Percentiles rank a stretch among this genome's conserved stretches.
phyloP scores from a whole-genome alignment of 495 filamentous ascomycete species.

The Penicilliopsis zonata region DNA sequence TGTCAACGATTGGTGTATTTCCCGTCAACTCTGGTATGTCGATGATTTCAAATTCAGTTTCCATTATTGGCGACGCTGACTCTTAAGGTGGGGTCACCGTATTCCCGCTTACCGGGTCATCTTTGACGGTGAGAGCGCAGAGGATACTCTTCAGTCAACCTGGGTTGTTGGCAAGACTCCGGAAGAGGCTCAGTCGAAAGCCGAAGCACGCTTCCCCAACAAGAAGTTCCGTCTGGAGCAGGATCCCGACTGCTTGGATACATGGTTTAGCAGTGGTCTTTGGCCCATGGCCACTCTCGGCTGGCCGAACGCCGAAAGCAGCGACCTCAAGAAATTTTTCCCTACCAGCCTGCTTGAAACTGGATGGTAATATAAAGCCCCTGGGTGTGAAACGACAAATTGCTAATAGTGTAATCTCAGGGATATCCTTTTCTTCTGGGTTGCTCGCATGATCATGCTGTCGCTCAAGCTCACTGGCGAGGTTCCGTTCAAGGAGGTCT shows the following conservation, averaged over 20 bases:
- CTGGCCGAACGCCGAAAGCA: slow-evolving; percentile 62
- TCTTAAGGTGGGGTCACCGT: slow-evolving; percentile 82
- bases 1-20: slow-evolving; percentile 75
- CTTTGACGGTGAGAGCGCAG: slow-evolving; percentile 48
- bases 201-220: slow-evolving; percentile 51
- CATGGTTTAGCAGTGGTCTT: slow-evolving; percentile 71
- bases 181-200: slow-evolving; percentile 52
- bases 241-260: slow-evolving; percentile 69
- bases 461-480: slow-evolving; percentile 64
- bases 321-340: slow-evolving; percentile 56
- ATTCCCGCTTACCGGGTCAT: slow-evolving; percentile 62
- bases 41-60: too few relatives aligned
- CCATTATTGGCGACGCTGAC: too few relatives aligned
- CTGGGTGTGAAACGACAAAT: too few relatives aligned
- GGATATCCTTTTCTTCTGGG: slow-evolving; percentile 85
- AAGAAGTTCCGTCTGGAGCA: slow-evolving; percentile 55
- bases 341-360: slow-evolving; percentile 68
- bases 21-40: slow-evolving; percentile 74
- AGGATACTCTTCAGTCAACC: slow-evolving; percentile 39
- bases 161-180: slow-evolving; percentile 62
- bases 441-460: slow-evolving; percentile 75
- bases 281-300: slow-evolving; percentile 77
- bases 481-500: slow-evolving; percentile 68
- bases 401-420: too few relatives aligned
- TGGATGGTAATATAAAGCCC: too few relatives aligned